phyloP scores from a whole-genome alignment of 2,329 filamentous ascomycete genomes.

The Leptographium radiaticola region DNA sequence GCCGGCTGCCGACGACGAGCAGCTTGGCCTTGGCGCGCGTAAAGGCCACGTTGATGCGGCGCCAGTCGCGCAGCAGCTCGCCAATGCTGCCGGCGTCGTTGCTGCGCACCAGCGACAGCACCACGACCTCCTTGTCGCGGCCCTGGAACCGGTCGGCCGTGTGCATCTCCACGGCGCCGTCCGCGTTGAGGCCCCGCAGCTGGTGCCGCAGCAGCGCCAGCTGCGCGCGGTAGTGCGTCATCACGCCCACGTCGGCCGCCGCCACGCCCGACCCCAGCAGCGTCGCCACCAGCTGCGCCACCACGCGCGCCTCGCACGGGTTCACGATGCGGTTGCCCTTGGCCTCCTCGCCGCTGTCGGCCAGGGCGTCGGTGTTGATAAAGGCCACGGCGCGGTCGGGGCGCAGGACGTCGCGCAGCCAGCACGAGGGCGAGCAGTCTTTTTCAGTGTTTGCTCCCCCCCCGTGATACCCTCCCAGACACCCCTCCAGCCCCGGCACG shows the following conservation, averaged over 20 bases:
- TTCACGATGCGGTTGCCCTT: slow-evolving; percentile 84
- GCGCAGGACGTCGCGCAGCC: slow-evolving; percentile 59
- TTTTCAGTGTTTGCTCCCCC: too few species aligned
- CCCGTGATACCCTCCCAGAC: slow-evolving; percentile 24
- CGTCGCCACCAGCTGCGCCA: slow-evolving; percentile 66
- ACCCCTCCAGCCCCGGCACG: slow-evolving; percentile 22
- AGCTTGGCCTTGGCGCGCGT: slow-evolving; percentile 88
- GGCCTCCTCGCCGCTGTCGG: slow-evolving; percentile 55
- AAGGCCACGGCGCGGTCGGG: slow-evolving; percentile 68
- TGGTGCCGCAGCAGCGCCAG: slow-evolving; percentile 67
- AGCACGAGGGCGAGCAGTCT: too few species aligned
- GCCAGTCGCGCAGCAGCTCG: slow-evolving; percentile 81
- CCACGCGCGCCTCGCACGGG: slow-evolving; percentile 63
- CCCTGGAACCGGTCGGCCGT: slow-evolving; percentile 96
- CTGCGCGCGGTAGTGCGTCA: slow-evolving; percentile 93
- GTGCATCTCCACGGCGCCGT: slow-evolving; percentile 66
- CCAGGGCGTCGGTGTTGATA: slow-evolving; percentile 73
- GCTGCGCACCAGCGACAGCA: slow-evolving; percentile 76
- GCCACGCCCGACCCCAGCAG: slow-evolving; percentile 66
- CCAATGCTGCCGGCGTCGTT: slow-evolving; percentile 78
- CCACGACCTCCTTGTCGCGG: slow-evolving; percentile 83
- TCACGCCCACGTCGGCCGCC: slow-evolving; percentile 71
- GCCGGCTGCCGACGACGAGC: slow-evolving; percentile 70
- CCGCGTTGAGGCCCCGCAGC: slow-evolving; percentile 35
- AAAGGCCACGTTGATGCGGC: slow-evolving; percentile 89